Evolutionary conservation across 2,329 filamentous ascomycete species (phyloP).

Genomic region (Dothistroma pini): DNA sequence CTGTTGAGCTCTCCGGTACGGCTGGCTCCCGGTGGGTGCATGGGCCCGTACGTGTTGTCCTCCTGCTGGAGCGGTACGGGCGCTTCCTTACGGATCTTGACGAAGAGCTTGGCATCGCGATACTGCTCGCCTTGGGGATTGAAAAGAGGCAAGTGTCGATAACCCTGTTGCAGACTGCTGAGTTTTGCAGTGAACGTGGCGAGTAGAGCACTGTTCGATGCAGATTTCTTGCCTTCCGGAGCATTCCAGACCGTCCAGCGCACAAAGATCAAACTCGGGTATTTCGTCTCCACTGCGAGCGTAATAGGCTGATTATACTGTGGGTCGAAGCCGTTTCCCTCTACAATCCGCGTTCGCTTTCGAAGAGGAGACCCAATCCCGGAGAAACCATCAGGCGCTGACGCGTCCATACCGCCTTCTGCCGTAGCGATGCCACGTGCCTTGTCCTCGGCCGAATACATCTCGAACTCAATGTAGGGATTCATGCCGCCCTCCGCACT

Average conservation of each 20-base stretch:
- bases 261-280: constrained; percentile 88
- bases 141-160: constrained; percentile 84
- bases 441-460: constrained; percentile 92
- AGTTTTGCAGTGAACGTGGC: constrained; percentile 94
- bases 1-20: constrained; percentile 21
- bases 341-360: constrained; percentile 73
- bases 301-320: constrained; percentile 76
- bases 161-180: constrained; percentile 82
- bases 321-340: constrained; percentile 91
- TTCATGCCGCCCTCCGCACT: constrained; percentile 74
- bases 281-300: constrained; percentile 86
- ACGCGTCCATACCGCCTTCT: constrained; percentile 63
- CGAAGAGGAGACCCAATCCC: constrained; percentile 70
- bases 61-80: constrained; percentile 30
- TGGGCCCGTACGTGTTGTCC: constrained; percentile 27
- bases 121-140: constrained; percentile 89
- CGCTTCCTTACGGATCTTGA: constrained; percentile 67
- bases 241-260: constrained; percentile 90
- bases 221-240: constrained; percentile 66
- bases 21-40: constrained; percentile 26
- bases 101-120: constrained; percentile 91
- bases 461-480: constrained; percentile 91
- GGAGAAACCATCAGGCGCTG: constrained; percentile 60
- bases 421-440: constrained; percentile 67
- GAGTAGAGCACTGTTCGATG: constrained; percentile 58